Base-by-base conservation (phyloP, 306 rosid genomes). In the Vigna nakashimae region DNA sequence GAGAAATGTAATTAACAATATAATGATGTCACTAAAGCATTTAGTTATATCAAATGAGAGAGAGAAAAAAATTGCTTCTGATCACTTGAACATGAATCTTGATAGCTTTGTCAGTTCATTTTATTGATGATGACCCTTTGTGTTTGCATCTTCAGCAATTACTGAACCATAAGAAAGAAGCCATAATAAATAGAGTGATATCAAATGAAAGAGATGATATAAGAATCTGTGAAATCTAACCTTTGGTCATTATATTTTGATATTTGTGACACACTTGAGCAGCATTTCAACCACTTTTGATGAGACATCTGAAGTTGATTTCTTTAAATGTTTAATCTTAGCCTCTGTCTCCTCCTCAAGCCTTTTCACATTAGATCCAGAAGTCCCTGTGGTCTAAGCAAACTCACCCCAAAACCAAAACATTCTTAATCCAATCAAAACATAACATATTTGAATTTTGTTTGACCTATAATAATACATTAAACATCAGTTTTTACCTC, bases 291-390 rank as follows among this genome's bases (percentile, higher is more conserved):
- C 86, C 66, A 91, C 81, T 20, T 90, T 91, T 16, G 85, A 9
- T 26, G 88, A 55, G 59, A 83, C 88, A 65, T 60, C 82, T 59
- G 91, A 74, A 45, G 90, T 80, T 56, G 91, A 83, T 59, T 74
- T 79, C 55, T 86, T 87, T 78, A 90, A 73, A 56, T 14, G 32
- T 18, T 59, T 51, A 79, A 92, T 92, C 86, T 86, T 92, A 24
- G 4, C 28, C 1, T 87, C 85, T 20, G 96, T 92, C 76, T 92
- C 93, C 60, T 83, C 89, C 17, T 90, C 96, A n/a, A 92, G 96
- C 74, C 85, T 83, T 70, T 83, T 89, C 2, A 86, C 92, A 73
- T 84, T 83, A 20, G 87, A 73, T 68, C 90, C 97, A 11, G 97
- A 86, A 74, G 65, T 88, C 40, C 87, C 91, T 78, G 80, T 92